Evolutionary conservation across 805 yeast genomes (phyloP), one percentile per base, ranked within the genome.

Genomic region (Naumovozyma castellii): DNA sequence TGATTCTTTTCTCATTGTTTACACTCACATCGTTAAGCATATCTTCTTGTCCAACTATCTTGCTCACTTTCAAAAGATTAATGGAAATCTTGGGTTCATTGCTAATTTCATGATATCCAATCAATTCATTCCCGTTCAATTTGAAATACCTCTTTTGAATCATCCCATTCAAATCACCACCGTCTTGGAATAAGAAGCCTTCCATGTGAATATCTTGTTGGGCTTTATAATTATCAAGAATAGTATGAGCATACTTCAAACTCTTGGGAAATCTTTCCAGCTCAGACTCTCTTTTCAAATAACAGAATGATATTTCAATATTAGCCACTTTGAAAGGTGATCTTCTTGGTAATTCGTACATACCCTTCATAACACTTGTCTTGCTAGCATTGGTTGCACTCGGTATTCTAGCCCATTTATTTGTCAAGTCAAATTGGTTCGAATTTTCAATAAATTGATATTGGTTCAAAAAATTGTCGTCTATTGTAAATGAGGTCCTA

Each of bases 181-280:
- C 97, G 51, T 80, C 85, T 62, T 88, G 97, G 49, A 77, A 76
- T 62, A 88, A 63, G 53, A 68, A 80, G 0, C 97, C 97, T 53
- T 81, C 80, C 50, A 64, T 64, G 2, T 38, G 41, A 16, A 66
- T 47, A 5, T 46, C 37, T 45, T 63, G 52, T 38, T 66, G 71
- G 31, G 57, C 57, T 14, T 53, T 51, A 17, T 63, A 56, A 48
- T 72, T 65, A 4, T 57, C 43, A 8, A 71, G 56, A 46, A 73
- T 67, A 10, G 61, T 65, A 10, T 59, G 47, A n/a, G 77, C 78
- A 37, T 74, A 62, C 39, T 69, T 69, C 48, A 84, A 76, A 40
- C 86, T 79, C 18, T 78, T 73, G 5, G 94, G 95, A 41, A 84
- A 68, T 5, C 72, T 64, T 56, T 84, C 94, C 37, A 66, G 54